Percentiles rank a stretch among this genome's conserved stretches.
Evolutionary conservation across 208 protist genomes (phyloP).

Genomic region (Leishmania aethiopica): DNA sequence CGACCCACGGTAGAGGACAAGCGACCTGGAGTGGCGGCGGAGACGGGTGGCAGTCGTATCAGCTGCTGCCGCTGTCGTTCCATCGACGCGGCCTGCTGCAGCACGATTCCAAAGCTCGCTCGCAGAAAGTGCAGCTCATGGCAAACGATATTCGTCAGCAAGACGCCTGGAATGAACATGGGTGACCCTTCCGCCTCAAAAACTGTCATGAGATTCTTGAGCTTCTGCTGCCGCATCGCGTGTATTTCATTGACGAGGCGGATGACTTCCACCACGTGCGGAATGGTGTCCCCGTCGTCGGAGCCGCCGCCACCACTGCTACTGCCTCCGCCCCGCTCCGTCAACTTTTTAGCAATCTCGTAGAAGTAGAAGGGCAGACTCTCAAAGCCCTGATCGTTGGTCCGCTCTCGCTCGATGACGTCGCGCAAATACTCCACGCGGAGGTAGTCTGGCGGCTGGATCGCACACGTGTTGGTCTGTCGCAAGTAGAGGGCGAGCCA

Average conservation of each 20-base stretch:
- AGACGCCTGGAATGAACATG: slow-evolving; percentile 86
- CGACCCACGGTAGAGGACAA: slow-evolving; percentile 10
- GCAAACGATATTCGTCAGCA: slow-evolving; percentile 86
- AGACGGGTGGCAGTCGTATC: slow-evolving; percentile 28
- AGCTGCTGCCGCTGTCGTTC: slow-evolving; percentile 47
- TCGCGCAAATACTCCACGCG: slow-evolving; percentile 51
- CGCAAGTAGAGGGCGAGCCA: slow-evolving; percentile 87
- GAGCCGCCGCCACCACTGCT: slow-evolving; percentile 15
- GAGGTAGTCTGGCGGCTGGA: slow-evolving; percentile 66
- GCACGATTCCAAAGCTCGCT: slow-evolving; percentile 68
- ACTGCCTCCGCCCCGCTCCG: slow-evolving; percentile 32
- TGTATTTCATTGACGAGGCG: slow-evolving; percentile 81
- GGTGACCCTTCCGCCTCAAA: slow-evolving; percentile 74
- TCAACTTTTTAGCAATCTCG: slow-evolving; percentile 68
- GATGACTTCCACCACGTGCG: slow-evolving; percentile 65
- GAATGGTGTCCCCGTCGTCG: slow-evolving; percentile 53
- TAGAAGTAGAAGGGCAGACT: slow-evolving; percentile 89
- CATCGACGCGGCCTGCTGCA: slow-evolving; percentile 72
- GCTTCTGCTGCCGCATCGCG: slow-evolving; percentile 74
- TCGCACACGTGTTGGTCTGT: slow-evolving; percentile 81
- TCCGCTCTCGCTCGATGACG: slow-evolving; percentile 64
- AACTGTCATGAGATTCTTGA: slow-evolving; percentile 79
- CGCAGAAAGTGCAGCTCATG: slow-evolving; percentile 84
- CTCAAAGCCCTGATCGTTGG: slow-evolving; percentile 75
- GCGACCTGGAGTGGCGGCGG: slow-evolving; percentile 7